A percentile compares a stretch with the other conserved stretches of the same genome.
These are phyloP conservation scores for Fusarium sp. DNA, from an alignment of 2,329 filamentous ascomycete genomes.

Conservation along the genomic window DNA sequence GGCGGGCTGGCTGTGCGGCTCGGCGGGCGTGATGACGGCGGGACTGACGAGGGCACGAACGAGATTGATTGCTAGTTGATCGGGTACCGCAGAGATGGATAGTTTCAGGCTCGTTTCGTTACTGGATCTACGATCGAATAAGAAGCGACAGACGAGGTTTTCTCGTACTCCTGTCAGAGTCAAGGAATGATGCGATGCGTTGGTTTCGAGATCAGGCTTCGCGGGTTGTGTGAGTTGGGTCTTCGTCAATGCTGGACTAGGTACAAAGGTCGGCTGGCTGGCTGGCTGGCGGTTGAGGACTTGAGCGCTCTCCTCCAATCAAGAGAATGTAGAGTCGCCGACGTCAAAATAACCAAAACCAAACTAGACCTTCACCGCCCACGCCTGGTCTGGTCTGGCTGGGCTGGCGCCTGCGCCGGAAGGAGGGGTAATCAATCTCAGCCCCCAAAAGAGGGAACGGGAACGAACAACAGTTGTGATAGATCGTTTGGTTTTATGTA, in stretches of 20 bases:
- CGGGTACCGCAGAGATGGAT: background rate
- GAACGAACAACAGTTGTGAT: background rate
- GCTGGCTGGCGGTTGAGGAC: slow-evolving; percentile 24
- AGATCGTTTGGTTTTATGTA: background rate
- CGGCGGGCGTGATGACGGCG: slow-evolving; percentile 32
- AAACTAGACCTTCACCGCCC: slow-evolving; percentile 43
- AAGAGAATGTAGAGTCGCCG: slow-evolving; percentile 33
- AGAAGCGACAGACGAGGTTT: background rate
- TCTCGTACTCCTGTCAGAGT: slow-evolving; percentile 1
- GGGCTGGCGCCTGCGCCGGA: slow-evolving; percentile 18
- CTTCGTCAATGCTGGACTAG: slow-evolving; percentile 26
- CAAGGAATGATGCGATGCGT: slow-evolving; percentile 19
- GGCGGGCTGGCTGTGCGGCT: slow-evolving; percentile 39
- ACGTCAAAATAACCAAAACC: slow-evolving; percentile 37
- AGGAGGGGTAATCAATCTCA: slow-evolving; percentile 38
- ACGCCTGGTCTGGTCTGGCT: slow-evolving; percentile 8
- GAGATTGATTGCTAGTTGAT: slow-evolving; percentile 4
- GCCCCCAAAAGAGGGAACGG: background rate
- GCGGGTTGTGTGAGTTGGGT: slow-evolving; percentile 37
- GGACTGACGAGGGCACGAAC: slow-evolving; percentile 16
- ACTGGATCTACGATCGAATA: background rate
- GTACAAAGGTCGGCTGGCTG: slow-evolving; percentile 11
- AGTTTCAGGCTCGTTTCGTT: background rate
- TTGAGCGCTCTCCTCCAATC: slow-evolving; percentile 42
- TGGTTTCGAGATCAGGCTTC: slow-evolving; percentile 29